These are phyloP conservation scores for Cladorrhinum samala DNA, from an alignment of 495 filamentous ascomycete genomes.

Conservation along the genomic window DNA sequence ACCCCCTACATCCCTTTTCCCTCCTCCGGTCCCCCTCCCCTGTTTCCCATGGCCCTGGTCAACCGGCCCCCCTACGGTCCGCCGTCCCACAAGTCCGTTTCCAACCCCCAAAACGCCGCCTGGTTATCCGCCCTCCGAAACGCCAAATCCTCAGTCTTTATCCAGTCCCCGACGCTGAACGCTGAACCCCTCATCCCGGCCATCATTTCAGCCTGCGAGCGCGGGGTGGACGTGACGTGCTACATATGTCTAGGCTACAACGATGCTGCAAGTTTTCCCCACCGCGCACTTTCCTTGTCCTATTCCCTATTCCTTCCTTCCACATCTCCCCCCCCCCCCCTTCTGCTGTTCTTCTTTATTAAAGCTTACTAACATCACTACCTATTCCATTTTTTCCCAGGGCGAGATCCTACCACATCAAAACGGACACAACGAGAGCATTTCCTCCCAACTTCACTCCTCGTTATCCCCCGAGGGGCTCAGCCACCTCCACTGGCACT, in stretches of 20 bases:
- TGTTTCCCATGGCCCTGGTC: conserved; percentile 66
- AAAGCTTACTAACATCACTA: background rate
- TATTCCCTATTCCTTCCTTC: background rate
- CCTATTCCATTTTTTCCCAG: conserved; percentile 15
- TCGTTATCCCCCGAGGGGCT: conserved; percentile 43
- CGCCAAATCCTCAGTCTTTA: conserved; percentile 56
- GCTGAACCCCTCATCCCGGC: conserved; percentile 59
- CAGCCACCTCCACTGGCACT: conserved; percentile 49
- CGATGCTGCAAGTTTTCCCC: conserved; percentile 44
- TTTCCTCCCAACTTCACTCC: conserved; percentile 51
- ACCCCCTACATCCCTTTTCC: conserved; percentile 60
- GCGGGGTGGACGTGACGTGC: conserved; percentile 59
- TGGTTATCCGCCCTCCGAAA: conserved; percentile 64
- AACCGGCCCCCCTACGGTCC: conserved; percentile 60
- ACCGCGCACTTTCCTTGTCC: background rate
- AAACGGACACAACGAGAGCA: conserved; percentile 69
- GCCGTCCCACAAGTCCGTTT: conserved; percentile 51
- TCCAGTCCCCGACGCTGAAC: conserved; percentile 72
- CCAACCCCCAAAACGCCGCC: conserved; percentile 64
- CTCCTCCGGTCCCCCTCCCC: conserved; percentile 44
- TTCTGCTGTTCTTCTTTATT: too few relatives aligned
- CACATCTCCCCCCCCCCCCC: too few relatives aligned
- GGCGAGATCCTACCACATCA: conserved; percentile 70
- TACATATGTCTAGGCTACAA: conserved; percentile 76
- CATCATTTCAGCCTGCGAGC: conserved; percentile 54